Conservation (phyloP, 805 yeast species). For the Starmera dryadoides region DNA sequence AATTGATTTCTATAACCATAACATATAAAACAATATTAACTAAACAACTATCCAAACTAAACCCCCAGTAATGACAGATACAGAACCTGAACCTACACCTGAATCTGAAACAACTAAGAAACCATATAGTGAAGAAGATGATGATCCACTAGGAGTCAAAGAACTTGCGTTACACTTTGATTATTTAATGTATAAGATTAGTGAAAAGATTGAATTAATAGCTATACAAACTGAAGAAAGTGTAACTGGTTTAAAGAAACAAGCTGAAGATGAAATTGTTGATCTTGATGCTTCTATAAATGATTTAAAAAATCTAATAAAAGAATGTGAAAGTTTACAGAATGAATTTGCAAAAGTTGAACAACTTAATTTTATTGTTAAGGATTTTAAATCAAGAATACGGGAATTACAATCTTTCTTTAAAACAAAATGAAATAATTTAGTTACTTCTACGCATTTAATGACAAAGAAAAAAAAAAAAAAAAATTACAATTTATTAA, state of each 20-base stretch:
- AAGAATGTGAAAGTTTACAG: constrained; percentile 43
- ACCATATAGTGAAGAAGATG: constrained; percentile 22
- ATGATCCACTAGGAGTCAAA: constrained; percentile 59
- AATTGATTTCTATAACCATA: too few species aligned
- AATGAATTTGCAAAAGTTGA: constrained; percentile 40
- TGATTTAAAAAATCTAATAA: constrained; percentile 31
- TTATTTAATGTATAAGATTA: constrained; percentile 54
- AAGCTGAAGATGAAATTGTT: constrained; percentile 12
- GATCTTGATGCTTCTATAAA: constrained; percentile 34
- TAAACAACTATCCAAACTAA: too few species aligned
- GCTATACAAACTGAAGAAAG: constrained; percentile 32
- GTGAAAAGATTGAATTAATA: constrained; percentile 43
- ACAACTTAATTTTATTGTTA: constrained; percentile 35
- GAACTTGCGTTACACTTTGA: constrained; percentile 57
- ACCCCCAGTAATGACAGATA: too few species aligned
- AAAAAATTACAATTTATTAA: too few species aligned
- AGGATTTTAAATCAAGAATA: constrained; percentile 34
- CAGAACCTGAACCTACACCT: constrained; percentile 2
- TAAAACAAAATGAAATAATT: background rate
- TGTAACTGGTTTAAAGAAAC: constrained; percentile 18
- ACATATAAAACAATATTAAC: too few species aligned
- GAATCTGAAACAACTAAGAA: background rate
- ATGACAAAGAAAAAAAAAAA: background rate
- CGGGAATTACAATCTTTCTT: constrained; percentile 23
- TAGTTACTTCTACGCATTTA: too few species aligned